These are phyloP conservation scores for Plasmodium sp. DNA, from an alignment of 169 alveolate genomes.

Conservation along the genomic window DNA sequence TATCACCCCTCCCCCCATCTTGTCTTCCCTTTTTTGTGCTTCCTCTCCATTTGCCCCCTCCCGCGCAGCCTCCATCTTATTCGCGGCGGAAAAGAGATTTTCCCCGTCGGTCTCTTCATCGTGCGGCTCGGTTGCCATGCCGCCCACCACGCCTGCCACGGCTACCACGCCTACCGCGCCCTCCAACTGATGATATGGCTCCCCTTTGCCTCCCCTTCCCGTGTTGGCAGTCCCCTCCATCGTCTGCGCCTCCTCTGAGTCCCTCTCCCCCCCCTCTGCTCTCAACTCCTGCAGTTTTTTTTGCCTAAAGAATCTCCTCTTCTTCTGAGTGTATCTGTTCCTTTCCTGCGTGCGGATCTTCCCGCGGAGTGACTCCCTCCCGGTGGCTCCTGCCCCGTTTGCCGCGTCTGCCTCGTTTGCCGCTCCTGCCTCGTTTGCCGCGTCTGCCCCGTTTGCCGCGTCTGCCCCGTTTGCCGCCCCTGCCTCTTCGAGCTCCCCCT, in stretches of 20 bases:
- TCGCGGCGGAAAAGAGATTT: background rate
- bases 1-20: background rate
- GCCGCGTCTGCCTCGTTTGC: too few relatives aligned
- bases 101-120: background rate
- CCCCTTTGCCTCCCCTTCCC: background rate
- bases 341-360: background rate
- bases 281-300: conserved; percentile 1
- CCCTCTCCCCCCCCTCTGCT: background rate
- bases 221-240: background rate
- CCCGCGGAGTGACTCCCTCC: background rate
- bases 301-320: background rate
- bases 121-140: background rate
- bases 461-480: too few relatives aligned
- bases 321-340: background rate
- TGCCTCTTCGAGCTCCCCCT: background rate
- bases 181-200: too few relatives aligned
- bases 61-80: background rate
- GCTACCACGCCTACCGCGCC: background rate
- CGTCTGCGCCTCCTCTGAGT: background rate
- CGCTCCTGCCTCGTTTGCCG: too few relatives aligned
- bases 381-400: too few relatives aligned
- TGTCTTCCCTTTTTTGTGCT: background rate
- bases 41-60: background rate
- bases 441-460: too few relatives aligned
- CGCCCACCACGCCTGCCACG: background rate